Evolutionary conservation across 1,139 yeast species (phyloP), one percentile per base, ranked within the genome.

Genomic region (Wickerhamiella infanticola): DNA sequence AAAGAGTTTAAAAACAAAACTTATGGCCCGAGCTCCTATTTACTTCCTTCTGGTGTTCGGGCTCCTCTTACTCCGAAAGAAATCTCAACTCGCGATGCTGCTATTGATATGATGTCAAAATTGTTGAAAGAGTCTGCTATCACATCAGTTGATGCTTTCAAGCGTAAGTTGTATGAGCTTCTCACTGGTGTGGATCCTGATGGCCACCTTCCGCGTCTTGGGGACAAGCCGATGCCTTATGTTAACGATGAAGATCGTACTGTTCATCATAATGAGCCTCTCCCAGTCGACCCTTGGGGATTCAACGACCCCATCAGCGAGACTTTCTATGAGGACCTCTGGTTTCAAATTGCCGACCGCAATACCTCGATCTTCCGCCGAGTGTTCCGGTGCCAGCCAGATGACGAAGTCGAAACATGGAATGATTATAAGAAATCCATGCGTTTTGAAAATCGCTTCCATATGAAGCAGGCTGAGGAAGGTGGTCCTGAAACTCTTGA

Each of bases 301-400:
- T 85, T 93, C 61, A 79, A 74, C 50, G 99, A 93, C 63, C 98
- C 98, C 0, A 62, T 90, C 42, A 75, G 73, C 50, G 80, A 75
- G 8, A 75, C 74, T 3, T 90, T 93, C 59, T 84, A 78, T 58
- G 90, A 82, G 55, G 95, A 85, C 53, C 63, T 80, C n/a, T 90
- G 96, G 96, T 75, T 72, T 57, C 80, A 82, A 8, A 77, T 76
- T 58, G 97, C 98, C 0, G 68, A 81, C 49, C 72, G 88, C 55
- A 93, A 93, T 58, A 86, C 97, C 0, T 72, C 75, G 50, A 67
- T 90, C 5, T 93, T 74, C 65, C 71, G 96, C 50, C 70, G 81
- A 63, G 85, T 90, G 3, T 93, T 93, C 71, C 90, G 88, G 53
- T 78, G 86, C 52, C 97, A 90, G 60, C 99, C 99, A 0, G 98